Conservation (phyloP, 129 eudicot species). For the Sambucus nigra region DNA sequence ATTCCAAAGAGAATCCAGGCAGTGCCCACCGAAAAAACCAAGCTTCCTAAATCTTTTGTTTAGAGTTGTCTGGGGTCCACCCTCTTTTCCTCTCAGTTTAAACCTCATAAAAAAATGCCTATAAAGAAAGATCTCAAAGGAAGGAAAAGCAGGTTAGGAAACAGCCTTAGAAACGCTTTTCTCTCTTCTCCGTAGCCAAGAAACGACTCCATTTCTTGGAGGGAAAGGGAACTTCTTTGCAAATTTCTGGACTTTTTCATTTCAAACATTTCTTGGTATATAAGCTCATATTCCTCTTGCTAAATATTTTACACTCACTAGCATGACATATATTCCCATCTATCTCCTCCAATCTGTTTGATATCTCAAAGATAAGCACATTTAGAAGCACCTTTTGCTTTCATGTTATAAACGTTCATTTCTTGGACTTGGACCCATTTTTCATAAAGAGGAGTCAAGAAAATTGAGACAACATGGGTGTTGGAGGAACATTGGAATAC, state of each 20-base stretch:
- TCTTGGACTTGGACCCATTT: not conserved
- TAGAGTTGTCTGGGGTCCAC: too few species aligned
- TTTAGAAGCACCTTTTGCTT: not conserved
- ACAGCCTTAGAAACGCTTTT: conserved; percentile 15
- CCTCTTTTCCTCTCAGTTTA: too few species aligned
- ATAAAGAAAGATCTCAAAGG: conserved; percentile 5
- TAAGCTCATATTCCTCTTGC: too few species aligned
- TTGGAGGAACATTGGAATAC: conserved; percentile 54
- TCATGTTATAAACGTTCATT: too few species aligned
- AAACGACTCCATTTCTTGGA: conserved; percentile 10
- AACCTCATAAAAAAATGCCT: conserved; percentile 6
- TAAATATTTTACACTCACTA: too few species aligned
- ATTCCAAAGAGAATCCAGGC: too few species aligned
- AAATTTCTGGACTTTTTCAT: not conserved
- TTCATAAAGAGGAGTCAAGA: not conserved
- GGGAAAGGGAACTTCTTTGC: conserved; percentile 9
- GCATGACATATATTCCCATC: not conserved
- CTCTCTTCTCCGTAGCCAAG: conserved; percentile 10
- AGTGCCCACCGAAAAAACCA: too few species aligned
- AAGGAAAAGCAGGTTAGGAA: not conserved
- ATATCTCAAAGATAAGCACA: too few species aligned
- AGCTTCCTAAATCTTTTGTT: too few species aligned
- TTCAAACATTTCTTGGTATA: too few species aligned
- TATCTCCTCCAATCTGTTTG: not conserved
- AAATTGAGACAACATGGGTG: conserved; percentile 42